These are phyloP conservation scores for Pyrenophora tritici-repentis DNA, from an alignment of 2,329 filamentous ascomycete genomes.

Conservation along the genomic window DNA sequence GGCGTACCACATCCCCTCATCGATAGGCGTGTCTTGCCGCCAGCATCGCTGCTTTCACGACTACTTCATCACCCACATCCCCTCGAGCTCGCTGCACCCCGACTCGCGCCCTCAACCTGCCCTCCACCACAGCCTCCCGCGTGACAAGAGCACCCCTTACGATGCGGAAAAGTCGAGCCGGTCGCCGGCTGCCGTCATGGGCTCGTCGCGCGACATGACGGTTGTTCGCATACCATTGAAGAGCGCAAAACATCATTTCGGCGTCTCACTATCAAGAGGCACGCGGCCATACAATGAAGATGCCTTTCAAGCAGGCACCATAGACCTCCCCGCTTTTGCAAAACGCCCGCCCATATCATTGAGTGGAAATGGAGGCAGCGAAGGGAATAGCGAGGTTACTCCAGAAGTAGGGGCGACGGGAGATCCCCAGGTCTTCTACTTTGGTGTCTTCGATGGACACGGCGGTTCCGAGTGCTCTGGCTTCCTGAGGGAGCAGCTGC, in stretches of 20 bases:
- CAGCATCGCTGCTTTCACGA: constrained; percentile 72
- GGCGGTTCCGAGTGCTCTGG: constrained; percentile 87
- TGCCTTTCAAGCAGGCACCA: constrained; percentile 88
- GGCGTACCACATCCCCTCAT: constrained; percentile 11
- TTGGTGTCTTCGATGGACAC: constrained; percentile 94
- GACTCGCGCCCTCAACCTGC: constrained; percentile 70
- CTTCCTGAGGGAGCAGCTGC: constrained; percentile 82
- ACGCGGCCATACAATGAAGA: constrained; percentile 92
- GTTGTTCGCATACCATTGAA: constrained; percentile 93
- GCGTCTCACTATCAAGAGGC: constrained; percentile 76
- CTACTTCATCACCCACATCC: constrained; percentile 96
- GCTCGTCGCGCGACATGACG: constrained; percentile 71
- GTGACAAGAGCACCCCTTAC: constrained; percentile 82
- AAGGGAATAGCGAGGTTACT: constrained; percentile 60
- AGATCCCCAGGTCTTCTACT: constrained; percentile 97
- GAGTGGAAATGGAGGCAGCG: constrained; percentile 47
- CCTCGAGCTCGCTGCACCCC: constrained; percentile 89
- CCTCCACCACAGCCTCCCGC: constrained; percentile 83
- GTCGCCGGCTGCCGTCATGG: constrained; percentile 45
- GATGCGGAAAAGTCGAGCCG: constrained; percentile 48
- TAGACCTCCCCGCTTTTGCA: constrained; percentile 91
- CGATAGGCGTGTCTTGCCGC: constrained; percentile 21
- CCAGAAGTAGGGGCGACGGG: constrained; percentile 78
- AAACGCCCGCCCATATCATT: constrained; percentile 74
- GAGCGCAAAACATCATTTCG: constrained; percentile 95